Base-by-base conservation (phyloP, 441 rosid species). In the Croton setiger region DNA sequence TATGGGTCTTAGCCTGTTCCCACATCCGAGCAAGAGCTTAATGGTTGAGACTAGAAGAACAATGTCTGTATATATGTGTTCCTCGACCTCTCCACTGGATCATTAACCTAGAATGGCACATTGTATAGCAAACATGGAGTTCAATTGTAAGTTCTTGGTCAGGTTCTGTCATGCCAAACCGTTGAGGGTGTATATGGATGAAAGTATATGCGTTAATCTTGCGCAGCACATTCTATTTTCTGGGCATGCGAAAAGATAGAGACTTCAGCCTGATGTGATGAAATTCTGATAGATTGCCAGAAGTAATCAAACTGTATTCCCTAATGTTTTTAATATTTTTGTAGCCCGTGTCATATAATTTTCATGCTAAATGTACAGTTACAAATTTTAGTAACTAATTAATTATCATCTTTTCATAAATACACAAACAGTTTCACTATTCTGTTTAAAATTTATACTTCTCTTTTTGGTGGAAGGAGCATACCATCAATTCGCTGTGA, bases 21-120 rank as follows among this genome's bases (percentile, higher is more conserved):
- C 13, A 17, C 31, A 31, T 27, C 43, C 47, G 35, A 69, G 48
- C 63, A 45, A 68, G 60, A 54, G 59, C 33, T 41, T 44, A 36
- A 4, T 7, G 37, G 20, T 10, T 14, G 66, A 45, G 43, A 58
- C 58, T 44, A 47, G 70, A 52, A 45, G 23, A 60, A 31, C 20
- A 35, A 21, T 56, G 23, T 56, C 23, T 79, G 63, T 74, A 63
- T 17, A 68, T 67, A 63, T 69, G 20, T 64, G 51, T 62, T 52
- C 4, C 48, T 53, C 45, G 47, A 63, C 51, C 23, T 63, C 68
- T 18, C 35, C 35, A 12, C 6, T 20, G 6, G 8, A 12, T 47
- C 48, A 3, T 48, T 59, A 18, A n/a, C 58, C 23, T 66, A 39
- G 48, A 55, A 21, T 27, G 37, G 37, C 41, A 14, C 41, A n/a